Conservation (phyloP, 2,329 filamentous ascomycete species). For the Beauveria australis region DNA sequence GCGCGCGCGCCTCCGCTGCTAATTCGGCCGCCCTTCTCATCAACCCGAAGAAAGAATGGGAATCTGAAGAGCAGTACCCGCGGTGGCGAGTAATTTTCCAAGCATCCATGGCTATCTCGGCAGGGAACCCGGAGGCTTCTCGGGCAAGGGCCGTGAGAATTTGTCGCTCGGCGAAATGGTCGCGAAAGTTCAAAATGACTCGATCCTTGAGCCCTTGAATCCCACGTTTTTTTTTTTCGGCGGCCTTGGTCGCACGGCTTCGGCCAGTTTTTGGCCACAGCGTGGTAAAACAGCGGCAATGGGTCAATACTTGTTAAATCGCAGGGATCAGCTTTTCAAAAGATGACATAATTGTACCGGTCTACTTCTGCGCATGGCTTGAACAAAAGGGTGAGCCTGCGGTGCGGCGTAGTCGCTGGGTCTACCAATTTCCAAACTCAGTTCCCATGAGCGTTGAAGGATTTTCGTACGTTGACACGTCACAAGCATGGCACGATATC, state of each 20-base stretch:
- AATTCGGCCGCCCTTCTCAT: neutral
- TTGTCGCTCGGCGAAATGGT: neutral
- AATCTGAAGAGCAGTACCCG: neutral
- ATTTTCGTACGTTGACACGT: neutral
- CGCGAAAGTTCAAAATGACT: neutral
- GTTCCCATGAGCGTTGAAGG: neutral
- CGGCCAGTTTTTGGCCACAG: neutral
- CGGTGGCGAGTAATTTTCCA: neutral
- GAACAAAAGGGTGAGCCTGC: no score
- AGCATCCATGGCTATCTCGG: neutral
- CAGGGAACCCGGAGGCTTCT: neutral
- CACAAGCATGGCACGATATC: neutral
- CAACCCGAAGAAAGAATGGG: neutral
- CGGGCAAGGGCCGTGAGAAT: neutral
- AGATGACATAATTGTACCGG: no score
- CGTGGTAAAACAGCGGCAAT: neutral
- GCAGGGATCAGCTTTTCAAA: neutral
- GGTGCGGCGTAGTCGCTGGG: neutral
- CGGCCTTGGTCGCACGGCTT: neutral
- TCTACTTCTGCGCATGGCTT: neutral
- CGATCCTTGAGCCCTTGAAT: neutral
- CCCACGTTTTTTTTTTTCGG: neutral
- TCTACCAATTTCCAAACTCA: neutral
- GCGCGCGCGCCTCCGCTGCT: neutral
- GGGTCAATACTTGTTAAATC: neutral